A percentile compares a stretch with the other conserved stretches of the same genome.
Evolutionary conservation across 805 yeast species (phyloP).

Genomic region (Starmerella asiatica): DNA sequence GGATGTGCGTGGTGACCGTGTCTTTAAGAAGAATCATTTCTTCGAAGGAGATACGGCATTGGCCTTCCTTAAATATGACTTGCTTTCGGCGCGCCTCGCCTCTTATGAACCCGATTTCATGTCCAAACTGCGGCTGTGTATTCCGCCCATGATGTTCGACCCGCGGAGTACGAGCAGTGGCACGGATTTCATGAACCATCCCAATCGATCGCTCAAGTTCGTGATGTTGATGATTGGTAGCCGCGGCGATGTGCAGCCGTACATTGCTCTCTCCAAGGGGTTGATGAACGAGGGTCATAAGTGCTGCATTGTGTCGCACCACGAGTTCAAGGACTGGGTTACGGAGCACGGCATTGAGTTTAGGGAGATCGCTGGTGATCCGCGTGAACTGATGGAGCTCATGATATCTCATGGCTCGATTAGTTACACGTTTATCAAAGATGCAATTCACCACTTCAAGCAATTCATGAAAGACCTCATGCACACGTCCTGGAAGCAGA

Average conservation of each 20-base stretch:
- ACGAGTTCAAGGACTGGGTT: slow-evolving; percentile 69
- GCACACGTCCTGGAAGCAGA: slow-evolving; percentile 68
- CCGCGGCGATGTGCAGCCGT: slow-evolving; percentile 94
- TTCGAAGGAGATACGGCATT: slow-evolving; percentile 4
- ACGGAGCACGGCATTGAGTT: slow-evolving; percentile 52
- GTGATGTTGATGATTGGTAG: slow-evolving; percentile 82
- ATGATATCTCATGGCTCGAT: slow-evolving; percentile 87
- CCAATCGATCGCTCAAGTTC: slow-evolving; percentile 43
- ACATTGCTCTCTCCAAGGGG: slow-evolving; percentile 77
- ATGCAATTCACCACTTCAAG: slow-evolving; percentile 66
- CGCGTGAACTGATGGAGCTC: slow-evolving; percentile 77
- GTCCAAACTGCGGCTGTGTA: slow-evolving; percentile 4
- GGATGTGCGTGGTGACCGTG: neutral
- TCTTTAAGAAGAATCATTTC: neutral
- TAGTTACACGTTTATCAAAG: slow-evolving; percentile 68
- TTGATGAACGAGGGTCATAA: slow-evolving; percentile 66
- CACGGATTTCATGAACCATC: slow-evolving; percentile 30
- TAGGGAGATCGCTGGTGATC: slow-evolving; percentile 76
- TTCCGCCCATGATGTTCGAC: slow-evolving; percentile 22
- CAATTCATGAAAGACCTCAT: slow-evolving; percentile 73
- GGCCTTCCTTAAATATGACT: slow-evolving; percentile 11
- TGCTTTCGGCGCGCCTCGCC: slow-evolving; percentile 18
- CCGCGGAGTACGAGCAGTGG: slow-evolving; percentile 14
- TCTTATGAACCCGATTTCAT: slow-evolving; percentile 18
- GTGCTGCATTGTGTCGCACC: slow-evolving; percentile 76